A percentile compares a stretch with the other conserved stretches of the same genome.
These are phyloP conservation scores for Cercospora sojina DNA, from an alignment of 2,329 filamentous ascomycete genomes.

Conservation along the genomic window DNA sequence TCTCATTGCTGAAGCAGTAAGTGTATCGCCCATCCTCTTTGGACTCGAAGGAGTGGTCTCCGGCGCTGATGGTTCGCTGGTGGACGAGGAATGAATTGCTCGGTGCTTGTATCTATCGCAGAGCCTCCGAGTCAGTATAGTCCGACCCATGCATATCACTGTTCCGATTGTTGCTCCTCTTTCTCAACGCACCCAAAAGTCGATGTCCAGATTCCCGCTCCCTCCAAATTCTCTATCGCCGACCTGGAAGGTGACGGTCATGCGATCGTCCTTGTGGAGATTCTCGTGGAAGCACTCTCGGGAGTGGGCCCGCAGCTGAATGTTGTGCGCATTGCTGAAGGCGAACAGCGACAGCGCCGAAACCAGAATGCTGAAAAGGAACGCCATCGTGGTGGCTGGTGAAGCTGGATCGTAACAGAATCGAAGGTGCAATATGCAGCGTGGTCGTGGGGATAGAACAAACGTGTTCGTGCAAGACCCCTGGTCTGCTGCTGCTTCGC, in stretches of 20 bases:
- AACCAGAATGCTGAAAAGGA: conserved; percentile 41
- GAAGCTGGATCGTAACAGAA: conserved; percentile 3
- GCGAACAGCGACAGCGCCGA: conserved; percentile 59
- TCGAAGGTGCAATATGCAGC: conserved; percentile 9
- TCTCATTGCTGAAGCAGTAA: conserved; percentile 99
- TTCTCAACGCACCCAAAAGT: conserved; percentile 79
- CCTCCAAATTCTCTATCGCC: conserved; percentile 94
- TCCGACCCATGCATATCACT: not conserved
- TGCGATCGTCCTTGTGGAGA: conserved; percentile 90
- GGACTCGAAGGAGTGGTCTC: conserved; percentile 90
- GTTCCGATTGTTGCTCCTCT: not conserved
- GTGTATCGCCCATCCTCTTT: conserved; percentile 80
- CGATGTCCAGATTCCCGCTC: conserved; percentile 90
- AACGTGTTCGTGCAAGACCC: conserved; percentile 11
- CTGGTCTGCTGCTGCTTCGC: not conserved
- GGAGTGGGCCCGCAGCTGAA: conserved; percentile 87
- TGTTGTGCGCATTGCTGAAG: conserved; percentile 80
- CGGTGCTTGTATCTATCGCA: conserved; percentile 72
- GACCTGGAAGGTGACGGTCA: conserved; percentile 98
- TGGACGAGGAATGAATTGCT: conserved; percentile 71
- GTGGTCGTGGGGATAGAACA: conserved; percentile 1
- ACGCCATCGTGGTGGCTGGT: conserved; percentile 31
- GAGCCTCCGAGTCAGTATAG: conserved; percentile 12
- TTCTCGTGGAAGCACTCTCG: conserved; percentile 97
- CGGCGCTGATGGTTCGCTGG: conserved; percentile 78